Evolutionary conservation across 768 basidiomycete genomes (phyloP), one percentile per base, ranked within the genome.

Genomic region (Cystofilobasidium ferigula): DNA sequence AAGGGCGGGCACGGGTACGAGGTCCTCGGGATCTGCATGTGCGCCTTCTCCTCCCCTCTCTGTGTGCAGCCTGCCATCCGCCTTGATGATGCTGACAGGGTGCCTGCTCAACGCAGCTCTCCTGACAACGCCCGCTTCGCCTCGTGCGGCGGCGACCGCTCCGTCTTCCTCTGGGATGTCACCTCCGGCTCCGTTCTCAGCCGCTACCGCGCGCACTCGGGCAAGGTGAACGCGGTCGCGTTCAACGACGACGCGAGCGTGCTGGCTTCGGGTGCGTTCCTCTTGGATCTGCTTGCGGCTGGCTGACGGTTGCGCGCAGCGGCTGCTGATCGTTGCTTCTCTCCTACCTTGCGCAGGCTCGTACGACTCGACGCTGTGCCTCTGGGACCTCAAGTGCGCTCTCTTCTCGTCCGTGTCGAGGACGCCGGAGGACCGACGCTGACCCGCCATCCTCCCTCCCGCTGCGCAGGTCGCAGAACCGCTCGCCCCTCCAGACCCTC

Each of bases 81-180:
- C 45, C 28, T 68, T 47, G 61, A 42, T 26, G 24, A 40, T 9
- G 40, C 22, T 45, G 40, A 65, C 13, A 14, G 16, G 30, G 43
- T n/a, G 57, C 35, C 26, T 42, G 26, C 42, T 28, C 64, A 10
- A 54, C 61, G 36, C 70, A 94, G 89, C 45, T 83, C 90, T 48
- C 85, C 90, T 70, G 94, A 99, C 77, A 99, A 99, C 78, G 85
- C 87, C 34, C 86, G 87, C 72, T 92, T 99, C 71, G 92, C 86
- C 18, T 93, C 89, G 3, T 89, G 86, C 28, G 94, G 94, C 36
- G 94, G 94, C 8, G 94, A 99, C 76, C 84, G 89, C 69, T 85
- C 86, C 59, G 85, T 95, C 0, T 95, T 95, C 71, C 76, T 95
- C 28, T 98, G 94, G 94, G 95, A 99, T 73, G 95, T 99, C 13